Conservation (phyloP, 1,284 basidiomycete genomes). For the Cryptococcus sp. region DNA sequence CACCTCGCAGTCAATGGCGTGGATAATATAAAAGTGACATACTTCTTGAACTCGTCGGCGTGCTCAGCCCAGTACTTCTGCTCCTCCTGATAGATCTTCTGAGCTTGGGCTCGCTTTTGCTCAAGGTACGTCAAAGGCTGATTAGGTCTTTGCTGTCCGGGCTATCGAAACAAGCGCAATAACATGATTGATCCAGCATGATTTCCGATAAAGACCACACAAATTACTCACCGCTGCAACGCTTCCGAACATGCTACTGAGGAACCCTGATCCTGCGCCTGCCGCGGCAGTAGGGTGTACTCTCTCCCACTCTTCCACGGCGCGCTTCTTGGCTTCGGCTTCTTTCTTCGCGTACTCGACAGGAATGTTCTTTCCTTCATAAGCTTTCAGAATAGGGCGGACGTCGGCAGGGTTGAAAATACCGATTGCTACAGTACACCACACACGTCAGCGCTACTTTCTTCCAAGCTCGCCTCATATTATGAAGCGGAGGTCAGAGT, state of each 20-base stretch:
- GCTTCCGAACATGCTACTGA: conserved; percentile 66
- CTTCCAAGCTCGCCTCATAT: neutral
- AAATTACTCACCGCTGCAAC: conserved; percentile 48
- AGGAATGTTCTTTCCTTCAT: conserved; percentile 84
- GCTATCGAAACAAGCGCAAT: conserved; percentile 9
- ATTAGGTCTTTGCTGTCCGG: conserved; percentile 37
- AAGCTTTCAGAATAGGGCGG: conserved; percentile 79
- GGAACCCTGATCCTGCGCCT: conserved; percentile 44
- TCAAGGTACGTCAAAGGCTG: conserved; percentile 84
- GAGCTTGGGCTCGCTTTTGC: conserved; percentile 82
- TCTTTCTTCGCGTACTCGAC: conserved; percentile 86
- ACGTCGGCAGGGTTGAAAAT: conserved; percentile 85
- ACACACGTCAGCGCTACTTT: neutral
- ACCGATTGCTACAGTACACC: conserved; percentile 68
- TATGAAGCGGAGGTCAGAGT: neutral
- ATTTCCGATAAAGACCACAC: conserved; percentile 17
- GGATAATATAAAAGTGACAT: conserved; percentile 12
- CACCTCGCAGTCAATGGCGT: too few relatives aligned
- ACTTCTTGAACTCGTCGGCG: conserved; percentile 74
- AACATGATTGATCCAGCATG: neutral
- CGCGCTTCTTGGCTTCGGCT: conserved; percentile 71
- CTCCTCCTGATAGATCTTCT: conserved; percentile 79
- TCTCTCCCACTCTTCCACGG: conserved; percentile 80
- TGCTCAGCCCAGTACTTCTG: conserved; percentile 83
- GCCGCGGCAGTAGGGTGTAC: conserved; percentile 54